A percentile compares a stretch with the other conserved stretches of the same genome.
Conservation (phyloP, 495 filamentous ascomycete genomes). For the Sporormia fimetaria region DNA sequence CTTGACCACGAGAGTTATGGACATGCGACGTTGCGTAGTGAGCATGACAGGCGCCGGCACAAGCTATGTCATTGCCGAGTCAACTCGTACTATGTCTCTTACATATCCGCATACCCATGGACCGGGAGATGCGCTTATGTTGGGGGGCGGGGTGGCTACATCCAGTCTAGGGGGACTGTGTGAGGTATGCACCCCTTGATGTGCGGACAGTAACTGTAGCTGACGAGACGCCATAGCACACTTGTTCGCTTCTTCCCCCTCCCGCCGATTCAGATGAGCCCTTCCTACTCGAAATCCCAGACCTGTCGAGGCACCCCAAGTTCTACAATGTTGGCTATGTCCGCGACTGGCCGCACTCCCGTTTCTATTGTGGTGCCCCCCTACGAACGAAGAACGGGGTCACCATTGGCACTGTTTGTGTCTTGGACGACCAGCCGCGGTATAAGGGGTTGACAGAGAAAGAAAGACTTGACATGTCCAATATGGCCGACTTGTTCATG, state of each 20-base stretch:
- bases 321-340: constrained; percentile 14
- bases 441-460: background rate
- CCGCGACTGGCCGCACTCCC: constrained; percentile 3
- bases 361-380: constrained; percentile 21
- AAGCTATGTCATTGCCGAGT: background rate
- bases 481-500: constrained; percentile 15
- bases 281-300: background rate
- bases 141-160: background rate
- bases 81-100: background rate
- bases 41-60: background rate
- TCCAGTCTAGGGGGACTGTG: background rate
- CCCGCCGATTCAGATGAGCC: background rate
- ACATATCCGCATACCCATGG: background rate
- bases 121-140: background rate
- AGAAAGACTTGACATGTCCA: constrained; percentile 4
- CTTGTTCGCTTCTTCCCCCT: background rate
- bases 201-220: background rate
- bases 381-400: constrained; percentile 14
- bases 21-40: background rate
- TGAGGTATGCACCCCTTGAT: background rate
- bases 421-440: constrained; percentile 8
- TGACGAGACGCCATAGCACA: background rate
- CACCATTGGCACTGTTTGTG: constrained; percentile 17
- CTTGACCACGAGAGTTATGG: background rate
- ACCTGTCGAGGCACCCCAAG: background rate